Evolutionary conservation across 768 basidiomycete species (phyloP).

Genomic region (Termitomyces heimii): DNA sequence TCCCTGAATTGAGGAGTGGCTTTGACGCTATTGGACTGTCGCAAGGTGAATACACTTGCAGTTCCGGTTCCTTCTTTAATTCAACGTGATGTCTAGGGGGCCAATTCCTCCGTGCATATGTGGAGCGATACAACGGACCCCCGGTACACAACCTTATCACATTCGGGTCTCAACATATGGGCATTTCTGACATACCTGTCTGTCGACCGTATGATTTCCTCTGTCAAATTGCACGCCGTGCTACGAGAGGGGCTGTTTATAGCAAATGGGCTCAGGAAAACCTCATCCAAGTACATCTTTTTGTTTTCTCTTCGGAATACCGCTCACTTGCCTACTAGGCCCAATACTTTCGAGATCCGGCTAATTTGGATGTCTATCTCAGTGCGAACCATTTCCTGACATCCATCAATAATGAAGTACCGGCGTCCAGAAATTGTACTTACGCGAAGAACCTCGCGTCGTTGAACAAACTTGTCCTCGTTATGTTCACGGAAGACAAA

Average conservation of each 20-base stretch:
- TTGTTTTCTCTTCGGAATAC: neutral
- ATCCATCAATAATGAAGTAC: constrained; percentile 74
- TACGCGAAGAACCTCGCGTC: constrained; percentile 57
- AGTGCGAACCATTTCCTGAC: constrained; percentile 60
- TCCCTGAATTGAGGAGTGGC: constrained; percentile 60
- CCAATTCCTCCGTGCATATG: constrained; percentile 83
- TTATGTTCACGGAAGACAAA: constrained; percentile 66
- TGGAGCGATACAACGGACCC: constrained; percentile 69
- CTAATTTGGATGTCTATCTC: constrained; percentile 52
- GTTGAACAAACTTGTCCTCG: constrained; percentile 63
- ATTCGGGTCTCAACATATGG: constrained; percentile 87
- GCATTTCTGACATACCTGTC: constrained; percentile 66
- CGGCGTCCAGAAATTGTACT: constrained; percentile 45
- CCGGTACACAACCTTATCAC: constrained; percentile 78
- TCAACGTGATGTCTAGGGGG: constrained; percentile 42
- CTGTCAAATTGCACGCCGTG: constrained; percentile 62
- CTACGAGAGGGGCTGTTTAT: constrained; percentile 62
- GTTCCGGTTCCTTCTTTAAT: neutral
- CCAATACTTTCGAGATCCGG: constrained; percentile 80
- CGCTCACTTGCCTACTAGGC: constrained; percentile 39
- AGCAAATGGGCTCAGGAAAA: constrained; percentile 71
- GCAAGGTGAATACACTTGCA: constrained; percentile 45
- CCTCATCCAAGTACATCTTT: constrained; percentile 53
- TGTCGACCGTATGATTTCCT: constrained; percentile 63
- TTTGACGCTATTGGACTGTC: constrained; percentile 90